phyloP scores from a whole-genome alignment of 2,329 filamentous ascomycete genomes.

The Penicillium sp. region DNA sequence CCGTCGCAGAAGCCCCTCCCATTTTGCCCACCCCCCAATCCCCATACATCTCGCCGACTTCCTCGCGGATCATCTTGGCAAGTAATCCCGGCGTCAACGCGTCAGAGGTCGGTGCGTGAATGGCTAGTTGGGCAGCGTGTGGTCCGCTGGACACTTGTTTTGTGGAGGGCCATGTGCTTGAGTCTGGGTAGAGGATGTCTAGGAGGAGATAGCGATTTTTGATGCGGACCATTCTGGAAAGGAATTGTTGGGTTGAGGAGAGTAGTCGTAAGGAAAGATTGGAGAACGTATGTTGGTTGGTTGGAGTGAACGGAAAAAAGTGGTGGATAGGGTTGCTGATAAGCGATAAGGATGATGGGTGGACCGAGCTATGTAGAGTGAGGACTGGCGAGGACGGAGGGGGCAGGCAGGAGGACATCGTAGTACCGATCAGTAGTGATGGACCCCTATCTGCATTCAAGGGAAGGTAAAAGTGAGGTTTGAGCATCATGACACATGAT shows the following conservation, averaged over 20 bases:
- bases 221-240: slow-evolving; percentile 80
- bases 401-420: not conserved
- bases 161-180: slow-evolving; percentile 44
- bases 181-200: slow-evolving; percentile 82
- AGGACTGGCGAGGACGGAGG: not conserved
- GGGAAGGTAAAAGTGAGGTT: no score
- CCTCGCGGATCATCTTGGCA: slow-evolving; percentile 68
- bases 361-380: no score
- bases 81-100: slow-evolving; percentile 69
- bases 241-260: not conserved
- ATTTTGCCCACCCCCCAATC: slow-evolving; percentile 72
- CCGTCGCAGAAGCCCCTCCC: slow-evolving; percentile 68
- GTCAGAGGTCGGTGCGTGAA: slow-evolving; percentile 78
- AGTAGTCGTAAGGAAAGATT: not conserved
- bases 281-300: not conserved
- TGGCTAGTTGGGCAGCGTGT: slow-evolving; percentile 64
- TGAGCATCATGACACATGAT: no score
- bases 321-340: slow-evolving; percentile 15
- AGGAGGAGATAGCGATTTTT: slow-evolving; percentile 97
- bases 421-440: no score
- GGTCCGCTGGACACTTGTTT: slow-evolving; percentile 35
- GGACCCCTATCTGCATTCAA: not conserved
- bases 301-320: slow-evolving; percentile 9
- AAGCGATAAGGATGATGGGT: slow-evolving; percentile 17
- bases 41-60: slow-evolving; percentile 76